A percentile compares a stretch with the other conserved stretches of the same genome.
Conservation (phyloP, 2,329 filamentous ascomycete genomes). For the Fusarium pseudoanthophilum region DNA sequence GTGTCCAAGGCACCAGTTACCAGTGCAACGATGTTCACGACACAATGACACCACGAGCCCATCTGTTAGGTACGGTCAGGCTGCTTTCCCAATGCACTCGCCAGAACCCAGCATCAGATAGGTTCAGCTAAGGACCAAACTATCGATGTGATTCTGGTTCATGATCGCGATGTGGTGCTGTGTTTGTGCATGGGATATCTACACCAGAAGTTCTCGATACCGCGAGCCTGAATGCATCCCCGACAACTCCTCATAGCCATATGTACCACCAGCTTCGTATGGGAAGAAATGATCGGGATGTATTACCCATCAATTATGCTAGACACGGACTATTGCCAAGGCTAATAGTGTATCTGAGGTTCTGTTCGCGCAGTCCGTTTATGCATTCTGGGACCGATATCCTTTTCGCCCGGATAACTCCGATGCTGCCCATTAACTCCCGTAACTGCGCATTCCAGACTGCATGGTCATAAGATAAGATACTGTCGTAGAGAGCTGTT, state of each 20-base stretch:
- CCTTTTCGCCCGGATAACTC: slow-evolving; percentile 16
- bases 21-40: slow-evolving; percentile 19
- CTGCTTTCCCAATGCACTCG: not conserved
- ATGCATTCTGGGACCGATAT: slow-evolving; percentile 1
- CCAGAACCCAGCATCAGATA: not conserved
- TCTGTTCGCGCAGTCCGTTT: slow-evolving; percentile 5
- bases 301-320: slow-evolving; percentile 26
- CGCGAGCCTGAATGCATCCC: slow-evolving; percentile 14
- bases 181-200: not conserved
- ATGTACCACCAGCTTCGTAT: not conserved
- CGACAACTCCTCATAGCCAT: slow-evolving; percentile 4
- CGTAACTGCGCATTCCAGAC: slow-evolving; percentile 2
- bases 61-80: not conserved
- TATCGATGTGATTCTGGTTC: not conserved
- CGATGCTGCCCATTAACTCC: slow-evolving; percentile 26
- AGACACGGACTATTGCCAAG: slow-evolving; percentile 5
- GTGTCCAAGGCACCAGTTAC: not conserved
- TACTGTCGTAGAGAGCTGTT: slow-evolving; percentile 17
- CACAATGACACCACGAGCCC: slow-evolving; percentile 1
- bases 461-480: slow-evolving; percentile 25
- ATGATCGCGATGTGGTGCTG: not conserved
- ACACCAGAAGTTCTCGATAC: not conserved
- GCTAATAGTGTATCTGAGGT: slow-evolving; percentile 7
- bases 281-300: slow-evolving; percentile 1
- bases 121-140: not conserved